Percentiles rank a stretch among this genome's conserved stretches.
Conservation (phyloP, 495 filamentous ascomycete species). For the Penicillium dipodomyicola region DNA sequence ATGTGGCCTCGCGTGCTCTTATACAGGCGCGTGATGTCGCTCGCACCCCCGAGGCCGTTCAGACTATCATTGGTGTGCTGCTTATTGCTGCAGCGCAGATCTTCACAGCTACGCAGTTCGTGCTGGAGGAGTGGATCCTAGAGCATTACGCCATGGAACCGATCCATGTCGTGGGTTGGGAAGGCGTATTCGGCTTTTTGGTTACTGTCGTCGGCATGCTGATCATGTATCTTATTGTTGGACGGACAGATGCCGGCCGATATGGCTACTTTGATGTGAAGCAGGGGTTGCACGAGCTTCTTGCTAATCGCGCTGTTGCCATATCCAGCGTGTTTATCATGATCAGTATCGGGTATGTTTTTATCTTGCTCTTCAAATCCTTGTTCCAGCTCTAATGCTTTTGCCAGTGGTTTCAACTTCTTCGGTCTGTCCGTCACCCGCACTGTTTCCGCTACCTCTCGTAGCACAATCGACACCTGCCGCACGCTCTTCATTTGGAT, state of each 20-base stretch:
- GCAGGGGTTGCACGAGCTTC: slow-evolving; percentile 79
- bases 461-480: slow-evolving; percentile 96
- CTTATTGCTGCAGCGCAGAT: slow-evolving; percentile 93
- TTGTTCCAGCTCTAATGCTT: slow-evolving; percentile 7
- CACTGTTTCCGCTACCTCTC: slow-evolving; percentile 81
- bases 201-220: slow-evolving; percentile 79
- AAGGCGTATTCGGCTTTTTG: slow-evolving; percentile 87
- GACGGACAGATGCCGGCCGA: slow-evolving; percentile 66
- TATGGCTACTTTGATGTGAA: slow-evolving; percentile 86
- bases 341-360: slow-evolving; percentile 87
- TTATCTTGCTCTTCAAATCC: background rate
- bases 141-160: slow-evolving; percentile 88
- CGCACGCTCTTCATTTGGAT: slow-evolving; percentile 98
- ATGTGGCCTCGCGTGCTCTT: slow-evolving; percentile 26
- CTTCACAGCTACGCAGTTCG: slow-evolving; percentile 95
- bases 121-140: slow-evolving; percentile 90
- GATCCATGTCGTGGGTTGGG: slow-evolving; percentile 91
- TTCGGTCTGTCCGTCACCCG: slow-evolving; percentile 93
- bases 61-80: slow-evolving; percentile 76
- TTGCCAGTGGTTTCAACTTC: slow-evolving; percentile 87
- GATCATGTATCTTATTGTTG: slow-evolving; percentile 72
- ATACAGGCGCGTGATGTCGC: slow-evolving; percentile 31
- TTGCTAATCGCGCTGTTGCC: slow-evolving; percentile 63
- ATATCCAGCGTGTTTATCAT: slow-evolving; percentile 83
- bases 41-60: slow-evolving; percentile 57